phyloP scores from a whole-genome alignment of 2,329 filamentous ascomycete species.

The Scedosporium boydii region DNA sequence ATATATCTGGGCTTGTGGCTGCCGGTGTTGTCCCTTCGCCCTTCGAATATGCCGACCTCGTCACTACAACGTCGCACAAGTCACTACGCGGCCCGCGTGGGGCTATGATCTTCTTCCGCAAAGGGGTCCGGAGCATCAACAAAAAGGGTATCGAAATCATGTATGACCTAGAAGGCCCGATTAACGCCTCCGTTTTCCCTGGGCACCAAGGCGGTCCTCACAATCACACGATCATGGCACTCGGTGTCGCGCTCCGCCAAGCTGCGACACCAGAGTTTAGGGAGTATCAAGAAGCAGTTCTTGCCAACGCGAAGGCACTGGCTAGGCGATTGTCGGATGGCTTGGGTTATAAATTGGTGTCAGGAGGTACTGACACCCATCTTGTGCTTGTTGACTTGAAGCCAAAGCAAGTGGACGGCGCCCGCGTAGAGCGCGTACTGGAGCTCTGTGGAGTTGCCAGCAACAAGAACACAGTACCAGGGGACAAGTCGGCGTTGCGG shows the following conservation, averaged over 20 bases:
- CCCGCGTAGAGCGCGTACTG: constrained; percentile 78
- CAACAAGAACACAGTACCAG: constrained; percentile 98
- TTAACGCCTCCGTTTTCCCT: constrained; percentile 95
- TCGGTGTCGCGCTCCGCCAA: constrained; percentile 91
- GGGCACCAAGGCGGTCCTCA: constrained; percentile 97
- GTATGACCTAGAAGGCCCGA: constrained; percentile 86
- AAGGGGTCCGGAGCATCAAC: constrained; percentile 75
- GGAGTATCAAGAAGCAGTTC: constrained; percentile 81
- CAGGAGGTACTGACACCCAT: constrained; percentile 94
- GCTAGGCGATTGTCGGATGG: constrained; percentile 58
- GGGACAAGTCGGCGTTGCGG: constrained; percentile 86
- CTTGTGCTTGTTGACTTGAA: constrained; percentile 89
- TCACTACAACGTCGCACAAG: constrained; percentile 98
- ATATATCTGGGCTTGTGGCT: constrained; percentile 89
- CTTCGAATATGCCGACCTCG: constrained; percentile 83
- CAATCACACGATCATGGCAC: constrained; percentile 96
- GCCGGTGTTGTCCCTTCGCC: constrained; percentile 86
- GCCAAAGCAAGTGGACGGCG: constrained; percentile 77
- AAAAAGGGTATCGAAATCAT: constrained; percentile 74
- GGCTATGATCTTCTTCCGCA: constrained; percentile 97
- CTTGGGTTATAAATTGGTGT: constrained; percentile 80
- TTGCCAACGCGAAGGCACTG: constrained; percentile 84
- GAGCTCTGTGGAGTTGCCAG: constrained; percentile 92
- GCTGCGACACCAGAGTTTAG: constrained; percentile 83
- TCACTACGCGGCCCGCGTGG: constrained; percentile 89